A percentile compares a stretch with the other conserved stretches of the same genome.
These are phyloP conservation scores for Pseudopediastrum boryanum DNA, from an alignment of 139 green algal genomes.

Conservation along the genomic window DNA sequence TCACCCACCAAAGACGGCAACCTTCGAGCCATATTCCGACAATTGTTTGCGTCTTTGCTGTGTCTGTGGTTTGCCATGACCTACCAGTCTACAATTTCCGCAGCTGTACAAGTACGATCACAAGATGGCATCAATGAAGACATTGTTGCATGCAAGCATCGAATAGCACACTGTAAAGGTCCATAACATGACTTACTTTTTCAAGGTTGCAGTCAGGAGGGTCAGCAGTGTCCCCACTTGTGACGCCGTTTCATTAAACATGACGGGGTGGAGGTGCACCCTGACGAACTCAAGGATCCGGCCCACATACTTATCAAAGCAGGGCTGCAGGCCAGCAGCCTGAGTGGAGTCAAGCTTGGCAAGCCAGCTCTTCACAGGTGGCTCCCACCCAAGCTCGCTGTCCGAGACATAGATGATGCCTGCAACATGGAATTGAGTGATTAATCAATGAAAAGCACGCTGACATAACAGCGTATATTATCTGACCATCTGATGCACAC, in stretches of 20 bases:
- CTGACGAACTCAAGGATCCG: constrained; percentile 78
- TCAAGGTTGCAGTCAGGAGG: constrained; percentile 52
- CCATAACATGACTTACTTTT: too few species aligned
- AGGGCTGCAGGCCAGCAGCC: constrained; percentile 60
- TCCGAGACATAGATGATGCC: constrained; percentile 96
- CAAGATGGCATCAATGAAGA: too few species aligned
- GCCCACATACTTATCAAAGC: constrained; percentile 87
- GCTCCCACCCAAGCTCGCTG: constrained; percentile 90
- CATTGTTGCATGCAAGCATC: too few species aligned
- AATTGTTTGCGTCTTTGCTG: too few species aligned
- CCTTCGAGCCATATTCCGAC: too few species aligned
- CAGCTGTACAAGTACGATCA: too few species aligned
- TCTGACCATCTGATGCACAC: neutral
- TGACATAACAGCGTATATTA: neutral
- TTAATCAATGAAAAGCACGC: neutral
- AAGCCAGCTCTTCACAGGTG: constrained; percentile 82
- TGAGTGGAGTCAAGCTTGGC: constrained; percentile 49
- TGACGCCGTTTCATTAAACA: constrained; percentile 89
- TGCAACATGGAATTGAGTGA: neutral
- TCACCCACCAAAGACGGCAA: too few species aligned
- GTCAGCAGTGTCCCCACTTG: constrained; percentile 80
- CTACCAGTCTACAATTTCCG: too few species aligned
- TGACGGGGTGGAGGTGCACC: constrained; percentile 76
- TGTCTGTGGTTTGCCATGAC: too few species aligned
- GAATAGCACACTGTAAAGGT: too few species aligned